Base-by-base conservation (phyloP, 495 filamentous ascomycete species). In the Pyronema domesticum region DNA sequence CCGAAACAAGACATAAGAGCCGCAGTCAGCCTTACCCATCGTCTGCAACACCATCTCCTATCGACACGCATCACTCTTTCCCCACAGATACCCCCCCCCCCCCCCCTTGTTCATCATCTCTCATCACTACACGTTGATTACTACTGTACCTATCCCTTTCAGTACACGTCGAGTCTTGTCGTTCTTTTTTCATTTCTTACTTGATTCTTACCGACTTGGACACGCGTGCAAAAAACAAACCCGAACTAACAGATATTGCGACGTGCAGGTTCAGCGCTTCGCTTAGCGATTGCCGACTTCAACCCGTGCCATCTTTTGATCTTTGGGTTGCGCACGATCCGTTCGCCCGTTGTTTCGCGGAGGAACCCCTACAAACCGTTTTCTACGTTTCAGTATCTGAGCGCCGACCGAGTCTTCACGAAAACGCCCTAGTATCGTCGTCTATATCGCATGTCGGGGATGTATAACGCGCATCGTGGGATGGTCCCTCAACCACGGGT, bases 401-500 rank as follows among this genome's bases (percentile, higher is more conserved):
- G 39, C 39, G 39, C 30, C 47, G 50, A 30, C 7, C 37, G 4
- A 14, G 17, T 30, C 23, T 30, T 30, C 1, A 30, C 23, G 7
- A 40, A n/a, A 19, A 53, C 35, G 52, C 17, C 35, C 11, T 51
- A 10, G 51, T 42, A 53, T 37, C 40, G 6, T 42, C 18, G 11
- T 34, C 18, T 50, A 14, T 45, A 34, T 17, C 15, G 19, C 52
- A 80, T 80, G 77, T 78, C 74, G 55, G 95, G 51, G 45, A 65
- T 98, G 89, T 95, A 96, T 68, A 86, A 82, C 71, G 74, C 82
- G 57, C 86, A 46, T 36, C 85, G 87, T 67, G 83, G 82, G 60
- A 80, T 94, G 75, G 82, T 81, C 62, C 79, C 72, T 58, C 76
- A 82, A 61, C 81, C 80, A 72, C 88, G 91, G 53, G 72, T 96